Evolutionary conservation across 371 early-diverging fungal species (phyloP).

Genomic region (Circinella minor): DNA sequence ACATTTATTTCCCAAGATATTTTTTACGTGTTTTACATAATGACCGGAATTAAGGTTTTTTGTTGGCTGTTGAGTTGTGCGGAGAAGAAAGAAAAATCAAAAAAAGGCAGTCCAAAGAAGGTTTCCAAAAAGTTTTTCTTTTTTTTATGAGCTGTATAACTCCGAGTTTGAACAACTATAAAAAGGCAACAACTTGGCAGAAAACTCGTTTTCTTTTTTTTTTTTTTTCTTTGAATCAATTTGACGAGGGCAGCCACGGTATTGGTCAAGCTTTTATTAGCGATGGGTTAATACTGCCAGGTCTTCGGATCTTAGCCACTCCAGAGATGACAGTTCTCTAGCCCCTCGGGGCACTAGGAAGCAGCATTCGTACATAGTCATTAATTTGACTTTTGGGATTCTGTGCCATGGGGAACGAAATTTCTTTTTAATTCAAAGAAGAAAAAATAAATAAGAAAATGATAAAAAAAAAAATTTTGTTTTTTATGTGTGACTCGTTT

Average conservation of each 20-base stretch:
- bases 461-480: not conserved
- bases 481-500: no score
- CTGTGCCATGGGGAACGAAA: conserved; percentile 20
- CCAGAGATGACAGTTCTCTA: conserved; percentile 13
- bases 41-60: no score
- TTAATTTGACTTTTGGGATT: conserved; percentile 19
- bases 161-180: conserved; percentile 2
- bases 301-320: conserved; percentile 7
- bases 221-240: conserved; percentile 15
- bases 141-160: no score
- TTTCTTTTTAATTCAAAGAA: not conserved
- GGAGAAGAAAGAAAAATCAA: no score
- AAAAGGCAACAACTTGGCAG: conserved; percentile 1
- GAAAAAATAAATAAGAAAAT: conserved; percentile 11
- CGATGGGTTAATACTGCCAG: conserved; percentile 18
- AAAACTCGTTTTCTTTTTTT: not conserved
- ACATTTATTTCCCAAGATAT: no score
- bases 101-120: no score
- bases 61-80: no score
- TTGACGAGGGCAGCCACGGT: conserved; percentile 19
- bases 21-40: no score
- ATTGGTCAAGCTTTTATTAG: conserved; percentile 13
- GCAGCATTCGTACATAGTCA: conserved; percentile 10
- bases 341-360: conserved; percentile 11
- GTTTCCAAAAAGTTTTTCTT: no score